Evolutionary conservation across 257 asterid genomes (phyloP).

Genomic region (Vinca minor): DNA sequence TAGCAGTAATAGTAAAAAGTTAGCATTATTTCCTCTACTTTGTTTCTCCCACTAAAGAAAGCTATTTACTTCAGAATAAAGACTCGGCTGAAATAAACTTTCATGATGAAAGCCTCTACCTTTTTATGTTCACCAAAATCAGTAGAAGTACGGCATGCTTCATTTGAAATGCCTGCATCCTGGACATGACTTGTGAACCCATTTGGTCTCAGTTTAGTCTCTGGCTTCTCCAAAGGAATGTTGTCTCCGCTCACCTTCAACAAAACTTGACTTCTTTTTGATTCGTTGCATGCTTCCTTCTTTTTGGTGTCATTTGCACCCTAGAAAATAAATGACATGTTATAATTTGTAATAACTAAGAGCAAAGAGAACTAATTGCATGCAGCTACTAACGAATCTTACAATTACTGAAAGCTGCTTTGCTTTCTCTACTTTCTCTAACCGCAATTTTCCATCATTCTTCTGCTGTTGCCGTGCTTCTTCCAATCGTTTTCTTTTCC

Average conservation of each 20-base stretch:
- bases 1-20: not conserved
- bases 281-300: conserved; percentile 32
- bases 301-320: conserved; percentile 37
- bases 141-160: conserved; percentile 38
- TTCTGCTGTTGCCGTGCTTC: conserved; percentile 42
- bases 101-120: conserved; percentile 30
- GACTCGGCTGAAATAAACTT: not conserved
- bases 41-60: not conserved
- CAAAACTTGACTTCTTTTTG: conserved; percentile 29
- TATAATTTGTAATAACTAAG: conserved; percentile 18
- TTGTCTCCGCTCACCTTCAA: conserved; percentile 32
- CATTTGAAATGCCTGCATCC: conserved; percentile 18
- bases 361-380: conserved; percentile 15
- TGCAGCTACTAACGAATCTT: conserved; percentile 11
- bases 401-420: conserved; percentile 37
- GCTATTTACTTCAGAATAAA: not conserved
- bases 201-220: conserved; percentile 19
- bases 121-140: conserved; percentile 37
- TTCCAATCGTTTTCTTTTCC: conserved; percentile 62
- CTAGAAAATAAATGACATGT: conserved; percentile 30
- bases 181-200: conserved; percentile 24
- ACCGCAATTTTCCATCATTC: conserved; percentile 48
- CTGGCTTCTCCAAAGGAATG: conserved; percentile 30
- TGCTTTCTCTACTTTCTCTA: conserved; percentile 44
- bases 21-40: too few species aligned